Base-by-base conservation (phyloP, 768 basidiomycete species). In the Lentinus brumalis region DNA sequence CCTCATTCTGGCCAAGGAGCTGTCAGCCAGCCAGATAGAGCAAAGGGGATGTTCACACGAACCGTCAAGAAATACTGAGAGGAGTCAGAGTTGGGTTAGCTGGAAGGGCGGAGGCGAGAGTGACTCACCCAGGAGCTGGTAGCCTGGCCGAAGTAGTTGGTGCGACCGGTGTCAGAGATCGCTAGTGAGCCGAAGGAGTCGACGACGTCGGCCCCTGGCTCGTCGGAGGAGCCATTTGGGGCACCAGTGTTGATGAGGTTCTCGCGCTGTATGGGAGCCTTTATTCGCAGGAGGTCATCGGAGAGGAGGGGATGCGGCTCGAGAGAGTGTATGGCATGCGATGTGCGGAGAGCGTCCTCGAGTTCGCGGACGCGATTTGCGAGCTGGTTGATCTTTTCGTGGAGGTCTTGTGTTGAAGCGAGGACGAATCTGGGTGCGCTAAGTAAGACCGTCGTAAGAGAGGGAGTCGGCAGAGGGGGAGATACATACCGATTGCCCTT, bases 171-270 rank as follows among this genome's bases (percentile, higher is more conserved):
- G 21, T 87, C 75, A 50, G 80, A 87, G 65, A 92, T 88, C 11
- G 86, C 85, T n/a, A 92, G 75, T 0, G 89, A 88, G 18, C 91
- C 91, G 70, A 91, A 91, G 10, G 91, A 89, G 71, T 91, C 89
- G 5, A 91, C 83, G 47, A 91, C 79, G 66, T 92, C 89, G 8
- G 83, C 82, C 57, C 83, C 86, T 63, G 88, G 87, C 68, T 89
- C 87, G 60, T 88, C 88, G 49, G 80, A 12, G 15, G 50, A 65
- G 11, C 75, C 66, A 26, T 69, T 72, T 44, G 68, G 62, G 80
- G 78, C 50, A 70, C 68, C 32, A 45, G 81, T 83, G 55, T 82
- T 77, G 45, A 74, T 74, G 14, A 71, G 62, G 12, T 66, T 66
- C 62, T 92, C 90, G 41, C 90, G 76, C 63, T 92, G 89, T 1